Conservation (phyloP, 1,139 yeast genomes). For the Sugiyamaella grinbergsii region DNA sequence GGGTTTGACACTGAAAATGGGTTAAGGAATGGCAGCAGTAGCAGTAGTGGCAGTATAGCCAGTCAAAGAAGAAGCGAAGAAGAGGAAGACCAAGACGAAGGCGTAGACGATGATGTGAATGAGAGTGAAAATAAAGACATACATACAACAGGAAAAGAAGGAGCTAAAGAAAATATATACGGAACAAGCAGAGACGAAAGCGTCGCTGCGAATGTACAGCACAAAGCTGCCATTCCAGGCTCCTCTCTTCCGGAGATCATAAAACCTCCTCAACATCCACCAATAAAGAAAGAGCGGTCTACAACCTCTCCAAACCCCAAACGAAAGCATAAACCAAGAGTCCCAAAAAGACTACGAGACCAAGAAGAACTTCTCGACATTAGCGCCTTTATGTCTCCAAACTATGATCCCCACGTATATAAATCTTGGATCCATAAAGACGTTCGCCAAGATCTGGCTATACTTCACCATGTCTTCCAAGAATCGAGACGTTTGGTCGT, state of each 20-base stretch:
- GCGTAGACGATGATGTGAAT: background rate
- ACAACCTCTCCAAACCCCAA: conserved; percentile 1
- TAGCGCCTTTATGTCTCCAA: conserved; percentile 8
- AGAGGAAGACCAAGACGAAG: background rate
- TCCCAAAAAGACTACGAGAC: conserved; percentile 31
- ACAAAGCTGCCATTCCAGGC: no score
- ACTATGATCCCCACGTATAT: conserved; percentile 13
- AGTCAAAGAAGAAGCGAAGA: background rate
- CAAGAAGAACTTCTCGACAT: conserved; percentile 28
- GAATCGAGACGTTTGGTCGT: conserved; percentile 43
- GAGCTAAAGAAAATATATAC: no score
- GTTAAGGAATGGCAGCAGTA: background rate
- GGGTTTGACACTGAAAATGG: no score
- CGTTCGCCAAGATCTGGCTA: conserved; percentile 33
- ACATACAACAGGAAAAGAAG: no score
- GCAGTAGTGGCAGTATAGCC: background rate
- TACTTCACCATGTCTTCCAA: conserved; percentile 36
- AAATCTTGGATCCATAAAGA: conserved; percentile 25
- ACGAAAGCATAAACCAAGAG: conserved; percentile 31
- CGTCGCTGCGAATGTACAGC: no score
- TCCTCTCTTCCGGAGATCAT: no score
- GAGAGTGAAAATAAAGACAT: background rate
- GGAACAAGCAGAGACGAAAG: no score
- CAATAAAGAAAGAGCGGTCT: background rate
- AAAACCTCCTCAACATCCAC: no score